A percentile compares a stretch with the other conserved stretches of the same genome.
Evolutionary conservation across 2,329 filamentous ascomycete species (phyloP).

Genomic region (Neodidymelliopsis sp.): DNA sequence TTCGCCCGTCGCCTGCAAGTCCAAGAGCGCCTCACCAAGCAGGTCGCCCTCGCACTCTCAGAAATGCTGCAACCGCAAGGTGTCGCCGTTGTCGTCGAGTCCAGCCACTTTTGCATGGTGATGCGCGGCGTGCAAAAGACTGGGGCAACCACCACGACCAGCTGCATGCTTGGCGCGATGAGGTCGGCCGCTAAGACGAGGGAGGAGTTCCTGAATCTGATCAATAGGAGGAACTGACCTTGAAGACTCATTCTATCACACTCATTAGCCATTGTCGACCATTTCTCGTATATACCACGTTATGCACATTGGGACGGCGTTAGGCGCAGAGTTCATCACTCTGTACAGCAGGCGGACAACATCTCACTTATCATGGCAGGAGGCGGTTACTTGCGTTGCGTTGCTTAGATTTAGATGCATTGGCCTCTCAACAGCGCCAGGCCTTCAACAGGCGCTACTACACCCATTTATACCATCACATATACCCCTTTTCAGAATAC

Average conservation of each 20-base stretch:
- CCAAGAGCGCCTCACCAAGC: conserved; percentile 94
- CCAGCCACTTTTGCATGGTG: conserved; percentile 96
- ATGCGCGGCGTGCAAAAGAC: conserved; percentile 99
- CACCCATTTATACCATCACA: conserved; percentile 18
- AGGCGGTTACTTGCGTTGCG: conserved; percentile 25
- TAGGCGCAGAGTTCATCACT: conserved; percentile 43
- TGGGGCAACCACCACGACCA: conserved; percentile 85
- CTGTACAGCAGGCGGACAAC: conserved; percentile 10
- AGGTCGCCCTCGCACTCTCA: conserved; percentile 91
- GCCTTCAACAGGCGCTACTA: conserved; percentile 41
- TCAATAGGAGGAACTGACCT: conserved; percentile 37
- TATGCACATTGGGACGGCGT: conserved; percentile 11
- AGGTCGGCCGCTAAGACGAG: conserved; percentile 90
- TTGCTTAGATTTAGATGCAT: conserved; percentile 29
- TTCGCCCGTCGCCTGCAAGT: conserved; percentile 93
- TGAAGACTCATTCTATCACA: neutral
- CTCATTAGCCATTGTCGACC: neutral
- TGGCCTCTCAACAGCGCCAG: conserved; percentile 32
- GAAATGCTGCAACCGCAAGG: conserved; percentile 93
- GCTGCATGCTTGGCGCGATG: conserved; percentile 97
- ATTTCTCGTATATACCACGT: conserved; percentile 7
- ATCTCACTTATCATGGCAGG: neutral
- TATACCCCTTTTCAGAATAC: no score
- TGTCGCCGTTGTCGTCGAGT: conserved; percentile 97
- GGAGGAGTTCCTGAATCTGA: conserved; percentile 90